Evolutionary conservation across 768 basidiomycete genomes (phyloP), one percentile per base, ranked within the genome.

Genomic region (Macrocybe gigantea): DNA sequence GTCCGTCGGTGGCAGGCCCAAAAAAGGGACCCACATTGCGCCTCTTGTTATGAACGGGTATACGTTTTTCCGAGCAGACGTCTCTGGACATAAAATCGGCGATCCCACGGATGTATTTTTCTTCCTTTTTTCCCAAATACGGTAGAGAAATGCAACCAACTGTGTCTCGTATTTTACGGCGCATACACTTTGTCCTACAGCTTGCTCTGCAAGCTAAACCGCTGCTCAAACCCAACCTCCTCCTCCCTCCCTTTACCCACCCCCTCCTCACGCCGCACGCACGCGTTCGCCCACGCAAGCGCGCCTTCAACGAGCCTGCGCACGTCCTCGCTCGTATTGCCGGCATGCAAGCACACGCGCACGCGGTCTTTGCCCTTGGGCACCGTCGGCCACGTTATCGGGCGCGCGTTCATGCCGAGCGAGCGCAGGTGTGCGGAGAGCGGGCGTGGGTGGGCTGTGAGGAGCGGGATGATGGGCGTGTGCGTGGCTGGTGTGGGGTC

Each of bases 301-400:
- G 83, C 70, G 0, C 73, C 79, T 1, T 60, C 48, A 0, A 79
- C 72, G 13, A 96, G 65, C 10, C 64, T 59, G 35, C 80, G 75
- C 3, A 95, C 72, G 30, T 94, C 83, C 35, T 67, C 71, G 50
- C 45, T 59, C 10, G 81, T 79, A 57, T 94, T 91, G 1, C 75
- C 81, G 0, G 92, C 82, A 57, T 93, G 88, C 29, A 97, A 58
- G 62, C 94, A 97, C n/a, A 97, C 78, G 2, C 94, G 67, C 2
- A 97, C 84, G 12, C 93, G 78, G 51, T 93, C 87, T 50, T 77
- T 78, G 7, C 90, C 93, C 45, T 83, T 84, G 0, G 93, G 91
- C 0, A 96, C 93, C 0, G 93, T 96, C 0, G 95, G 94, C 72
- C 84, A 86, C 7, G 79, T 82, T 37, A 93, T 91, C 4, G 88